phyloP scores from a whole-genome alignment of 257 asterid species.

The Solanum boliviense region DNA sequence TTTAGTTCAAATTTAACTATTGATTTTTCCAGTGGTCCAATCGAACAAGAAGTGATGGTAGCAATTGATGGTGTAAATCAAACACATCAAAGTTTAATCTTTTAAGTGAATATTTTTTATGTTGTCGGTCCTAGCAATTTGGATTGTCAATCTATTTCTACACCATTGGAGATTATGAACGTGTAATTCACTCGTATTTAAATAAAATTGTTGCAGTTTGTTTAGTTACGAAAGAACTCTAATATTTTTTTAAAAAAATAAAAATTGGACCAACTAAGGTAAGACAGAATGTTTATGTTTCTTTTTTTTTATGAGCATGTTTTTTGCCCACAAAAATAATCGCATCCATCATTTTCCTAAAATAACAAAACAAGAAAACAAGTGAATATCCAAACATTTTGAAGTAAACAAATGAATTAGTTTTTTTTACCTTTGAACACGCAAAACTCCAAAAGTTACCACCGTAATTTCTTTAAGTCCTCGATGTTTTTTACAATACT shows the following conservation, averaged over 20 bases:
- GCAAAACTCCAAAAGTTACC: not conserved
- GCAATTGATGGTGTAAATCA: not conserved
- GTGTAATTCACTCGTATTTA: not conserved
- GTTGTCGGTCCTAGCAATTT: not conserved
- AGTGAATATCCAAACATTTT: not conserved
- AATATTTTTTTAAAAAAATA: fast-evolving
- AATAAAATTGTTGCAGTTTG: not conserved
- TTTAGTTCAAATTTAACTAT: not conserved
- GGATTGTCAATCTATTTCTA: not conserved
- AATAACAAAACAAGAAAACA: not conserved
- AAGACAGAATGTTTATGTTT: not conserved
- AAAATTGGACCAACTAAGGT: not conserved
- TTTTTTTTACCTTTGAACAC: too few relatives aligned
- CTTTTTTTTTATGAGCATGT: not conserved
- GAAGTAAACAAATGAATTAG: not conserved
- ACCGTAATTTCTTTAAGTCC: too few relatives aligned
- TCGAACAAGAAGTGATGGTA: too few relatives aligned
- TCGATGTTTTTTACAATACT: not conserved
- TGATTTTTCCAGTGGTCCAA: not conserved
- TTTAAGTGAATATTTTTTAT: too few relatives aligned
- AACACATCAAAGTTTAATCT: not conserved
- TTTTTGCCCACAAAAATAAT: not conserved
- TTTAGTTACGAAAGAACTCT: not conserved
- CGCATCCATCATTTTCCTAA: not conserved
- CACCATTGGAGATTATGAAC: not conserved